Evolutionary conservation across 345 rosid species (phyloP), one percentile per base, ranked within the genome.

Genomic region (Lepidium sativum): DNA sequence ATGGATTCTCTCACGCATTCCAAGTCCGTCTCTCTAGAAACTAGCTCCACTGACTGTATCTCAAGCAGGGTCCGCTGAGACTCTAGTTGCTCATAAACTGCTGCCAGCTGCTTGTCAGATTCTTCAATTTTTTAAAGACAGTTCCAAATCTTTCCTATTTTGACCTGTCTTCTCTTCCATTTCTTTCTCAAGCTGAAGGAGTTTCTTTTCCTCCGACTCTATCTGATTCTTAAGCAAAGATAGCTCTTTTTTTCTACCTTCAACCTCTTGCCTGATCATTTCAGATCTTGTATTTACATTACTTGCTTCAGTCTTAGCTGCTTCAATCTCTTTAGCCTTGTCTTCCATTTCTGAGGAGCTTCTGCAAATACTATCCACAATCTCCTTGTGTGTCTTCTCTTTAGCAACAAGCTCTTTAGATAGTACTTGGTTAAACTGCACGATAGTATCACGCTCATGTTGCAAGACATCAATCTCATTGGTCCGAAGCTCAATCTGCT

Each of bases 181-280:
- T 49, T 37, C 25, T 27, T 16, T 15, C 16, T 6, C 29, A 25
- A 37, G 17, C 49, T 63, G 58, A 50, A 41, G 6, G 37, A 33
- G 40, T 42, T 70, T 53, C 12, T 54, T 9, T 25, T 18, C 49
- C 41, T 54, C 41, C 12, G 63, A 53, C 15, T 52, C 54, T 27
- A 61, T 34, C 68, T 60, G 60, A 44, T 53, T 53, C 21, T 21
- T 53, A 14, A 60, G 54, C 55, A 39, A 25, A 31, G 31, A 7
- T 14, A 49, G 60, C n/a, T 68, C 53, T 34, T 68, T 31, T 16
- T 60, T 45, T 51, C 33, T 69, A 41, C 12, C 42, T 68, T 49
- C 6, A 39, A 49, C 38, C n/a, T 67, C 71, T 31, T 47, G 20
- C 57, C 64, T 67, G 12, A 56, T 8, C 49, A 13, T 47, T 8